phyloP scores from a whole-genome alignment of 148 eudicot species.

The Rhododendron williamsianum region DNA sequence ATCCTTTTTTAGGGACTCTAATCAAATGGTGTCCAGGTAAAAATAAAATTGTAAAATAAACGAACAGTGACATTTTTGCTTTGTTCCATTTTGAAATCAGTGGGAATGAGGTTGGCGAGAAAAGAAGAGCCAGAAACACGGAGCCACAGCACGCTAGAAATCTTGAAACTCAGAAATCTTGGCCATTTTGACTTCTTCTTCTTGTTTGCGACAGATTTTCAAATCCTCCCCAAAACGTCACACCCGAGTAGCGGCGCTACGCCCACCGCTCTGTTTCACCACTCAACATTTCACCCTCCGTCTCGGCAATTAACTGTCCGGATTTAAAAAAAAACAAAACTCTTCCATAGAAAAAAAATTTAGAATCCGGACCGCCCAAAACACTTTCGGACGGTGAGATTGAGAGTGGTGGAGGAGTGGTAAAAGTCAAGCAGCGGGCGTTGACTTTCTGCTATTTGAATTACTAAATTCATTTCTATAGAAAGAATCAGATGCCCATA shows the following conservation, averaged over 20 bases:
- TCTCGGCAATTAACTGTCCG: no score
- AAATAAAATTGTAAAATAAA: no score
- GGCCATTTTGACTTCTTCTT: neutral
- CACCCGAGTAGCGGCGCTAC: neutral
- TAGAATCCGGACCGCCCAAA: no score
- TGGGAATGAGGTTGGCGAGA: neutral
- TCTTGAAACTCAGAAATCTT: no score
- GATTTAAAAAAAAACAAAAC: no score
- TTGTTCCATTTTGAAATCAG: neutral
- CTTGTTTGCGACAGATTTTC: neutral
- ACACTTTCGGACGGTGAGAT: no score
- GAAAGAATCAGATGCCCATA: neutral
- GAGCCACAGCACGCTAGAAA: constrained; percentile 12
- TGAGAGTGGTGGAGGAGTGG: no score
- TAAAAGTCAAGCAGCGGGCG: no score
- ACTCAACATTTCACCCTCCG: no score
- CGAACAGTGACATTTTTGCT: neutral
- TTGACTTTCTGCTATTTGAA: no score
- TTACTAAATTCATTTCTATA: no score
- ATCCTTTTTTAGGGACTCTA: neutral
- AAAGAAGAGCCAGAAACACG: neutral
- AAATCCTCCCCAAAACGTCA: neutral
- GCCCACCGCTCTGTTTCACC: fast-evolving
- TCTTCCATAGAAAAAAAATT: no score
- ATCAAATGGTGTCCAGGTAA: neutral